These are phyloP conservation scores for Coelastrella sp. DNA, from an alignment of 139 green algal species.

Conservation along the genomic window DNA sequence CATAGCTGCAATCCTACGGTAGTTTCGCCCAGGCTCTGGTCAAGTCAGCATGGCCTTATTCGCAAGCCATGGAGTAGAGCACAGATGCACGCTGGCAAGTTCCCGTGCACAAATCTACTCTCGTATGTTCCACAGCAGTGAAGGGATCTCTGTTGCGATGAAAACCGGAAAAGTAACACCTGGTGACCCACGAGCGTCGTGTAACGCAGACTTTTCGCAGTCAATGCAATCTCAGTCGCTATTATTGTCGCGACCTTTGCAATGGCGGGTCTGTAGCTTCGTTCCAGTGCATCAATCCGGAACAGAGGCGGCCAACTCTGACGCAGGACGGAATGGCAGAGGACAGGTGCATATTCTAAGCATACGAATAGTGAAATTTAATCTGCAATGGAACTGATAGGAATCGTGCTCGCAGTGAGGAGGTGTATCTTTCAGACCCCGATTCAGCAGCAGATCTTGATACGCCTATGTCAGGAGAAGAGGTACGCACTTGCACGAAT, in stretches of 20 bases:
- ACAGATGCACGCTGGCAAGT: too few relatives aligned
- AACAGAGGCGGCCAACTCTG: neutral
- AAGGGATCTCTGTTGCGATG: too few relatives aligned
- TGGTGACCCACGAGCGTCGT: too few relatives aligned
- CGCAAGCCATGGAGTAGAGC: too few relatives aligned
- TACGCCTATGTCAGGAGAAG: constrained; percentile 17
- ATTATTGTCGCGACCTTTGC: neutral
- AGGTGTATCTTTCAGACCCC: constrained; percentile 33
- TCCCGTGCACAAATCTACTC: too few relatives aligned
- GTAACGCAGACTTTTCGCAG: too few relatives aligned
- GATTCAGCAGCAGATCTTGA: constrained; percentile 34
- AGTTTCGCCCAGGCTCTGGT: too few relatives aligned
- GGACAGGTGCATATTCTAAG: neutral
- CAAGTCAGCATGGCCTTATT: too few relatives aligned
- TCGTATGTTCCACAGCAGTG: too few relatives aligned
- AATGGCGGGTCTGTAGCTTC: neutral
- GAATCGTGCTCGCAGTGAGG: constrained; percentile 28
- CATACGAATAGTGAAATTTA: neutral
- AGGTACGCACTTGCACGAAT: too few relatives aligned
- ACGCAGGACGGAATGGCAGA: neutral
- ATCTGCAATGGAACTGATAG: neutral
- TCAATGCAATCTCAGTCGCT: neutral
- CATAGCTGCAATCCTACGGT: too few relatives aligned
- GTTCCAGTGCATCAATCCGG: neutral
- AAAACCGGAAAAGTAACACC: too few relatives aligned